phyloP scores from a whole-genome alignment of 495 filamentous ascomycete species.

The Aspergillus kassunensis region DNA sequence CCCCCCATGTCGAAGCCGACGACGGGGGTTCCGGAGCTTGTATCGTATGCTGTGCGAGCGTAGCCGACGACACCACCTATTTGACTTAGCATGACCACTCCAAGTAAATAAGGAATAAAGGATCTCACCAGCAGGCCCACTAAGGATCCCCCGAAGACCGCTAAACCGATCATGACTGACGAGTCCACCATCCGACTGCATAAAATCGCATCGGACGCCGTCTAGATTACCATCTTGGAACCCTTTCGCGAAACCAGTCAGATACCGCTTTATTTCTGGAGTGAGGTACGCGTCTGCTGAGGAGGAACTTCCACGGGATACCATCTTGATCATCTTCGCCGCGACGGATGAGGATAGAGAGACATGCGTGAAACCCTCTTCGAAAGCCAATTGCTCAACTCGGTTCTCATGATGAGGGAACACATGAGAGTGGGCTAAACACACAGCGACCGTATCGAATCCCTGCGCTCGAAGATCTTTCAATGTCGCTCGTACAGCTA shows the following conservation, averaged over 20 bases:
- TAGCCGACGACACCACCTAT: conserved; percentile 71
- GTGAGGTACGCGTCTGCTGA: conserved; percentile 91
- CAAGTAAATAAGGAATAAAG: too few relatives aligned
- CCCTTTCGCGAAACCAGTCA: conserved; percentile 64
- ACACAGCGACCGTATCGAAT: conserved; percentile 38
- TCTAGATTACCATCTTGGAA: conserved; percentile 40
- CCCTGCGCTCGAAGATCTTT: conserved; percentile 28
- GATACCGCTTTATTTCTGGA: conserved; percentile 86
- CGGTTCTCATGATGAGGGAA: conserved; percentile 42
- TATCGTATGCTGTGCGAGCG: conserved; percentile 79
- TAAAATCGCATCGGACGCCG: conserved; percentile 34
- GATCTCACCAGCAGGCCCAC: conserved; percentile 38
- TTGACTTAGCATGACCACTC: too few relatives aligned
- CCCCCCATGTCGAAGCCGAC: conserved; percentile 94
- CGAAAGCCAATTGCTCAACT: conserved; percentile 34
- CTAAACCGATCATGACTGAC: conserved; percentile 43
- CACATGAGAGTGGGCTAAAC: conserved; percentile 42
- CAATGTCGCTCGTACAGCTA: conserved; percentile 24
- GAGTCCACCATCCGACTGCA: conserved; percentile 45
- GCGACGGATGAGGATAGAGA: conserved; percentile 43
- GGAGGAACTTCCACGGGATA: conserved; percentile 73
- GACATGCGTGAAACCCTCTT: conserved; percentile 33
- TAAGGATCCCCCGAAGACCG: conserved; percentile 47
- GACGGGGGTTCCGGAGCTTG: conserved; percentile 71
- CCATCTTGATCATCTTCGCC: conserved; percentile 73